Evolutionary conservation across 768 basidiomycete species (phyloP).

Genomic region (Russula sp.): DNA sequence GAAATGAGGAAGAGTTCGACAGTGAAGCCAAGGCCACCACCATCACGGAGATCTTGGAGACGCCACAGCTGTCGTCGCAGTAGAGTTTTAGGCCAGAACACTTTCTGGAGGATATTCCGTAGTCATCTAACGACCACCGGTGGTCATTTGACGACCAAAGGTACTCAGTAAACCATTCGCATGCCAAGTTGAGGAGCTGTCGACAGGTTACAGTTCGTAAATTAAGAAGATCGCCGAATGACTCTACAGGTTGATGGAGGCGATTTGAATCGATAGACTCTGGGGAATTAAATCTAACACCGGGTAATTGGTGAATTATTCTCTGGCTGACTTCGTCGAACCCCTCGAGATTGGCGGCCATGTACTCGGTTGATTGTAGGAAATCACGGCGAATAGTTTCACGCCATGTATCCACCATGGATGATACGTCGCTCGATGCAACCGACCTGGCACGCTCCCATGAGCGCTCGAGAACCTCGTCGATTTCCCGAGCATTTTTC

Average conservation of each 20-base stretch:
- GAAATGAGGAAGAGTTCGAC: constrained; percentile 17
- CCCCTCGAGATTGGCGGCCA: background rate
- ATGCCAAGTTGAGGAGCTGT: background rate
- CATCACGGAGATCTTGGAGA: constrained; percentile 1
- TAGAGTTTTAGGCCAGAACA: background rate
- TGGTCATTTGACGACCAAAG: too few species aligned
- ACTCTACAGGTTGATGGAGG: background rate
- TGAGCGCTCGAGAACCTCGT: background rate
- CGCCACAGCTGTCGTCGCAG: background rate
- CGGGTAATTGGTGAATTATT: background rate
- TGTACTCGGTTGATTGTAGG: background rate
- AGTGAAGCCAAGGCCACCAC: constrained; percentile 13
- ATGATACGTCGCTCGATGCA: too few species aligned
- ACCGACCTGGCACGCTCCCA: too few species aligned
- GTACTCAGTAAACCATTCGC: too few species aligned
- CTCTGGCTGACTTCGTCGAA: background rate
- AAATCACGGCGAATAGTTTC: too few species aligned
- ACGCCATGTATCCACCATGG: too few species aligned
- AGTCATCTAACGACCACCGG: too few species aligned
- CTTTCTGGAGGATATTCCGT: background rate
- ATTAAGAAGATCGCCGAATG: background rate
- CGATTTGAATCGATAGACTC: accelerated
- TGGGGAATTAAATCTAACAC: background rate
- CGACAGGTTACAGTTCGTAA: background rate
- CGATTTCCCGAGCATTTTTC: background rate